Evolutionary conservation across 2,329 filamentous ascomycete genomes (phyloP).

Genomic region (Arthroderma sp.): DNA sequence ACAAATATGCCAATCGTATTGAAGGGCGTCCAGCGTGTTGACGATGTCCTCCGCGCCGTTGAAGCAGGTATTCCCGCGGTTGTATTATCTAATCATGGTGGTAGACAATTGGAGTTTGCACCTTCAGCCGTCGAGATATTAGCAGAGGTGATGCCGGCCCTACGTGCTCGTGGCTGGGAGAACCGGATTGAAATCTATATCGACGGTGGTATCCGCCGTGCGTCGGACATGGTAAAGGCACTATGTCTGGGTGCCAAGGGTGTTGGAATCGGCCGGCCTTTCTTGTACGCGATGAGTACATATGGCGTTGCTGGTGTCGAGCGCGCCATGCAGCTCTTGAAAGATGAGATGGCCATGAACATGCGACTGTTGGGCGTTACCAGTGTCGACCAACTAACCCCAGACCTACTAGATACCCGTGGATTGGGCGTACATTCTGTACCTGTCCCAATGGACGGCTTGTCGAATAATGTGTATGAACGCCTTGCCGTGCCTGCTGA

Average conservation of each 20-base stretch:
- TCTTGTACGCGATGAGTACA: constrained; percentile 89
- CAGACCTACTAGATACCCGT: constrained; percentile 64
- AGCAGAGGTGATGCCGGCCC: constrained; percentile 81
- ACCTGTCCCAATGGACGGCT: constrained; percentile 47
- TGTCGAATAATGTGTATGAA: constrained; percentile 46
- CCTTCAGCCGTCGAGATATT: constrained; percentile 81
- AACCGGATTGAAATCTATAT: constrained; percentile 75
- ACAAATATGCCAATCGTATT: constrained; percentile 92
- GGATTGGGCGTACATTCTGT: constrained; percentile 47
- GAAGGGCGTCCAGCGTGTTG: constrained; percentile 91
- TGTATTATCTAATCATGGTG: constrained; percentile 91
- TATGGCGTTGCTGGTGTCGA: constrained; percentile 83
- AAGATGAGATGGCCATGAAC: constrained; percentile 98
- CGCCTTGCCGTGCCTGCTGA: constrained; percentile 37
- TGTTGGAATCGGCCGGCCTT: constrained; percentile 86
- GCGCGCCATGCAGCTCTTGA: constrained; percentile 79
- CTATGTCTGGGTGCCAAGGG: constrained; percentile 82
- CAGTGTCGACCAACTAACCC: constrained; percentile 62
- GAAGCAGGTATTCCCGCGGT: constrained; percentile 75
- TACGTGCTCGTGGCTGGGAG: constrained; percentile 60
- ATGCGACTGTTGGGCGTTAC: constrained; percentile 84
- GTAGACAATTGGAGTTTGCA: constrained; percentile 83
- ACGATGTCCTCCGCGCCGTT: constrained; percentile 81
- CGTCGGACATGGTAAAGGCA: constrained; percentile 91
- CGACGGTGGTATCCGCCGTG: constrained; percentile 79